Evolutionary conservation across 2,329 filamentous ascomycete species (phyloP).

Genomic region (Penicillium sp.): DNA sequence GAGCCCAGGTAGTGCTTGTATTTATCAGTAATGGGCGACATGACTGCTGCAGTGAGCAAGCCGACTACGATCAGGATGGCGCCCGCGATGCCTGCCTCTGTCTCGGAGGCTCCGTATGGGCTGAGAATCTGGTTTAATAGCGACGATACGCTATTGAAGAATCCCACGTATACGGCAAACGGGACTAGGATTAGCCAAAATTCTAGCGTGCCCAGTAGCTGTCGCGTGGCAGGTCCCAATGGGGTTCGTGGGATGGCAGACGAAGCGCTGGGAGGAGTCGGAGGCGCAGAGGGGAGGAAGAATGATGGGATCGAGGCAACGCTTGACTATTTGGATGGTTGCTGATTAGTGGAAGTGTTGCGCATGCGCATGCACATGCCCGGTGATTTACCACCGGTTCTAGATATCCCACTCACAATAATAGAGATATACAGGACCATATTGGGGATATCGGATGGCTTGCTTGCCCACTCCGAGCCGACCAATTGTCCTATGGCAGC

Average conservation of each 20-base stretch:
- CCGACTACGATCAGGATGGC: constrained; percentile 89
- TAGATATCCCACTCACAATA: constrained; percentile 76
- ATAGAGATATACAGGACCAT: constrained; percentile 86
- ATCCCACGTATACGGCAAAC: constrained; percentile 83
- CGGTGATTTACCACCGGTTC: too few species aligned
- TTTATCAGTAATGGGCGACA: constrained; percentile 80
- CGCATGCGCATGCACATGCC: too few species aligned
- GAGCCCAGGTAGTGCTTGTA: constrained; percentile 77
- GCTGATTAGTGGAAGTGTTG: not conserved
- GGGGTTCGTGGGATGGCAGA: constrained; percentile 60
- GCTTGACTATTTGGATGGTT: constrained; percentile 54
- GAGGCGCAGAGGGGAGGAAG: constrained; percentile 76
- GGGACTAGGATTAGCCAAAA: constrained; percentile 81
- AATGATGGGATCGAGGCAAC: constrained; percentile 74
- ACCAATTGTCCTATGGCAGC: constrained; percentile 87
- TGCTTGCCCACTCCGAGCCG: constrained; percentile 73
- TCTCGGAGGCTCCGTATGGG: constrained; percentile 83
- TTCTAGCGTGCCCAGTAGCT: constrained; percentile 65
- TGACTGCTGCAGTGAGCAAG: constrained; percentile 74
- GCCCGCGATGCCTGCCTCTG: constrained; percentile 85
- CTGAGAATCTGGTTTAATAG: constrained; percentile 87
- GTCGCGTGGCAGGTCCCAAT: constrained; percentile 58
- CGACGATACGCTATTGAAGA: constrained; percentile 91
- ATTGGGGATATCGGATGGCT: constrained; percentile 68
- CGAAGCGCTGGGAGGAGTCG: constrained; percentile 75